Evolutionary conservation across 148 eudicot species (phyloP), one percentile per base, ranked within the genome.

Genomic region (Oxyria digyna): DNA sequence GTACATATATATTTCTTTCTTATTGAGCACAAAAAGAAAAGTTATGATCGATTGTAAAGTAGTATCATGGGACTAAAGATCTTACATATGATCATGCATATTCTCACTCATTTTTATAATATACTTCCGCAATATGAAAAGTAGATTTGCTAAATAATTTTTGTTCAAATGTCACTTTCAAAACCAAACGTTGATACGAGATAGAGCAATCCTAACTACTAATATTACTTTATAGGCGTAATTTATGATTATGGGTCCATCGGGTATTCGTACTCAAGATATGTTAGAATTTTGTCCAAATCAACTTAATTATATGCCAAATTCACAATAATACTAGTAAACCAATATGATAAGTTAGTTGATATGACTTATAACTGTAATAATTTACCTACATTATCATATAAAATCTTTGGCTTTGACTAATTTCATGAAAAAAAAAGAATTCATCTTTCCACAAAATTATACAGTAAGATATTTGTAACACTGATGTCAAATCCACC

Each of bases 81-180:
- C 65, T 15, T 27, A 59, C 14, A 14, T 9, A 29, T 23, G 35
- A 29, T 59, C 65, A 13, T 27, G 37, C 38, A 59, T 59, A 29
- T 29, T 59, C 65, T 27, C 2, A 6, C 5, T 12, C 62, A 31
- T 59, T n/a, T n/a, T n/a, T 17, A 26, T 24, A 55, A 2, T 14
- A 38, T 59, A 59, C 18, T 59, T 59, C 29, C 20, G 17, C 65
- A 59, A 59, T 38, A 45, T 29, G 38, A 59, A 59, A 59, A 62
- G 42, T 70, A 63, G 69, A 40, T 49, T 38, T 6, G 8, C 18
- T 14, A 29, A 59, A 27, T 31, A 59, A 29, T 29, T 31, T 49
- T 71, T 62, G 75, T 48, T 74, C 35, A 68, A 41, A 74, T 62
- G 75, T 74, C 78, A 74, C 75, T 9, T 67, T 78, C 81, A 78